Evolutionary conservation across 2,329 filamentous ascomycete species (phyloP), one percentile per base, ranked within the genome.

Genomic region (Aspergillus sp.): DNA sequence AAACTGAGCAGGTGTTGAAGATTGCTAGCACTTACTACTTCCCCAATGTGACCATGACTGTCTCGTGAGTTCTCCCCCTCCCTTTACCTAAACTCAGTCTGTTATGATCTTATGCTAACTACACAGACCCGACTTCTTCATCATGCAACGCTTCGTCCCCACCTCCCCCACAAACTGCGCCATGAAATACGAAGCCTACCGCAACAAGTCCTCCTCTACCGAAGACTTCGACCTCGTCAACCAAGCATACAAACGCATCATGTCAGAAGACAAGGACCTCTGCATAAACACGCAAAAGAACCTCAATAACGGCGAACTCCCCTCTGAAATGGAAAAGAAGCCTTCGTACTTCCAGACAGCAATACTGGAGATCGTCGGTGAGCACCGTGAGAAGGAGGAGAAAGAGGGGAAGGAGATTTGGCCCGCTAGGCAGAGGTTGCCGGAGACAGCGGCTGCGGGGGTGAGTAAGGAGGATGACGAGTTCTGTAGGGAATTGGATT

Each of bases 111-210:
- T 38, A 12, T n/a, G 13, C 49, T 52, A 47, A 50, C 44, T 13
- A 2, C 12, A 25, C 43, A 79, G 76, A 7, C 72, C 77, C 35
- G 68, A 63, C 23, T 82, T 83, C 64, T 80, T 85, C 70, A 81
- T 82, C 67, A 79, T 83, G 55, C 80, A 84, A 61, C 72, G 80
- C 49, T 81, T 83, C 59, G 72, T 84, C 10, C 81, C 82, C 5
- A 72, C 67, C 43, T 69, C 72, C 0, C 71, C 81, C 0, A 72
- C 67, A 39, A 74, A 68, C 37, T 76, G 74, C 5, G 67, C 67
- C 19, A 83, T 84, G 74, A 72, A 73, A 53, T 84, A 84, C 63
- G 80, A 85, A 59, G 78, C 84, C 37, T 85, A 75, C 70, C 75
- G 81, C 49, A 77, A 84, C 72, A 80, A 79, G 60, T 65, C 76